phyloP scores from a whole-genome alignment of 352 stramenopile species.

The Lagenidium giganteum region DNA sequence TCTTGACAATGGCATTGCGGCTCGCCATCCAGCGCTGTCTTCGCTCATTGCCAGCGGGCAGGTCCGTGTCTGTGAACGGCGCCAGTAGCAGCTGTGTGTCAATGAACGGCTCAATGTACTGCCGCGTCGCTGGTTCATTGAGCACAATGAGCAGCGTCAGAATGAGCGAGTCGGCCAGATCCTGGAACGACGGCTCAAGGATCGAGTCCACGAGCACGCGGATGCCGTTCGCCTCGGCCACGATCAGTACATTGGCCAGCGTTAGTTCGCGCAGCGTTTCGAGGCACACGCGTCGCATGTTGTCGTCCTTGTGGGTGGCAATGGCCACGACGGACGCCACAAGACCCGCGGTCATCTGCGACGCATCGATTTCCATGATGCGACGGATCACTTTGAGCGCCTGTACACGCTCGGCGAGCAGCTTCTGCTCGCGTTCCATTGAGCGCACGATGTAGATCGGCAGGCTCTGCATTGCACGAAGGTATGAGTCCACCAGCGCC shows the following conservation, averaged over 20 bases:
- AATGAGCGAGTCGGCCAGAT: slow-evolving; percentile 78
- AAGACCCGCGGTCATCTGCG: slow-evolving; percentile 79
- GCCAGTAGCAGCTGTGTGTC: slow-evolving; percentile 83
- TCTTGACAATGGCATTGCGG: slow-evolving; percentile 84
- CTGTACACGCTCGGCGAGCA: slow-evolving; percentile 79
- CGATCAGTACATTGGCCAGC: slow-evolving; percentile 75
- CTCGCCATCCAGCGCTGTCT: slow-evolving; percentile 87
- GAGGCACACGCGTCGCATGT: slow-evolving; percentile 80
- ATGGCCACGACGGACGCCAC: slow-evolving; percentile 80
- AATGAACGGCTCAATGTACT: slow-evolving; percentile 85
- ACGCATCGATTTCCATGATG: slow-evolving; percentile 83
- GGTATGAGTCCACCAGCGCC: neutral
- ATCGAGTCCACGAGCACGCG: slow-evolving; percentile 85
- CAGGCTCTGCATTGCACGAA: slow-evolving; percentile 45
- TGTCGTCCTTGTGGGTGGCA: slow-evolving; percentile 86
- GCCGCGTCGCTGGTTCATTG: slow-evolving; percentile 78
- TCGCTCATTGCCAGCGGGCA: slow-evolving; percentile 75
- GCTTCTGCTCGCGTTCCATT: slow-evolving; percentile 84
- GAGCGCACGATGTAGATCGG: slow-evolving; percentile 80
- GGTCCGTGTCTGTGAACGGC: slow-evolving; percentile 86
- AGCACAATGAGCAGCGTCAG: slow-evolving; percentile 84
- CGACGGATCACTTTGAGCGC: slow-evolving; percentile 82
- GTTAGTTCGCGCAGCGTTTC: slow-evolving; percentile 82
- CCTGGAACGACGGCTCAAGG: slow-evolving; percentile 84
- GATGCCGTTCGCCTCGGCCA: slow-evolving; percentile 79